Base-by-base conservation (phyloP, 306 rosid species). In the Fragaria ananassa region DNA sequence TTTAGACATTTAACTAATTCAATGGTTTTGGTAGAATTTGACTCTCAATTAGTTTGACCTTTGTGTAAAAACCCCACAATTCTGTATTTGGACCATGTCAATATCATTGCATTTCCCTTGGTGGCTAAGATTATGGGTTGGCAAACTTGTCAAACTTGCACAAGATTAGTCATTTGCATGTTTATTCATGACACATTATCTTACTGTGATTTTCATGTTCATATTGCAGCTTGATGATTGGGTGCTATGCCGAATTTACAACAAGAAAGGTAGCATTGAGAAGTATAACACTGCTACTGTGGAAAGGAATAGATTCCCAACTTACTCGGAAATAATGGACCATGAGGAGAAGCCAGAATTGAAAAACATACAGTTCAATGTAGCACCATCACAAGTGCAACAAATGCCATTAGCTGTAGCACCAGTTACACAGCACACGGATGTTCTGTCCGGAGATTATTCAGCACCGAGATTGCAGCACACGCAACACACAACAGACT, bases 241-340 rank as follows among this genome's bases (percentile, higher is more conserved):
- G 97, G 99, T 95, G 1, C 76, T 95, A 17, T 95, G 99, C 53
- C 86, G 97, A 60, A 92, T 95, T 18, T 95, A 95, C 90, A 95
- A 95, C 88, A 95, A 95, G 88, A 92, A 89, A 67, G 97, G 97
- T 2, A 81, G 79, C 61, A 73, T 89, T 39, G 97, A 92, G 81
- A 90, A 89, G 78, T 47, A 54, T 76, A 79, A 83, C 37, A 21
- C 61, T 17, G n/a, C 74, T 31, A 14, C 5, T 5, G 17, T 37
- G 67, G 85, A 84, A 68, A 74, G 58, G 34, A 19, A 5, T 70
- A 3, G 68, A 75, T 21, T 34, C 70, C 37, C 31, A 72, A 73
- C 41, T 31, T 85, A 74, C 45, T 10, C 74, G 2, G 95, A 78
- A 58, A 66, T 88, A 74, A 5, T 11, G 10, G 87, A 87, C 27